A percentile compares a stretch with the other conserved stretches of the same genome.
phyloP scores from a whole-genome alignment of 495 filamentous ascomycete genomes.

The Filosporella fistucella region DNA sequence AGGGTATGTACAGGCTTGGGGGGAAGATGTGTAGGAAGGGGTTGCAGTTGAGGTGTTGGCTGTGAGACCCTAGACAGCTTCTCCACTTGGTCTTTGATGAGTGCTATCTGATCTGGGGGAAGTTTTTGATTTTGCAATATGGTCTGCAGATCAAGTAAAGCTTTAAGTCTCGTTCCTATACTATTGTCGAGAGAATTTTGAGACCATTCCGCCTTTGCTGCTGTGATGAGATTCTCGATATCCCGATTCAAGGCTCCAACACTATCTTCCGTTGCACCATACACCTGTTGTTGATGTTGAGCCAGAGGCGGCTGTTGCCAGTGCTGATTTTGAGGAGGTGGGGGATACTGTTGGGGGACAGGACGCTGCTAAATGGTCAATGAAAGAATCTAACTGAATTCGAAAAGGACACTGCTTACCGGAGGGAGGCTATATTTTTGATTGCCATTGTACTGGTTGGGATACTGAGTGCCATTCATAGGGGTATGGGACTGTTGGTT shows the following conservation, averaged over 20 bases:
- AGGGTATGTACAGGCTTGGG: conserved; percentile 16
- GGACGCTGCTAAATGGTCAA: conserved; percentile 12
- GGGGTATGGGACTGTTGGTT: conserved; percentile 18
- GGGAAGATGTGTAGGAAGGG: conserved; percentile 21
- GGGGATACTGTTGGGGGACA: conserved; percentile 15
- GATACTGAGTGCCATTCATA: conserved; percentile 6
- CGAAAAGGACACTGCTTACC: conserved; percentile 7
- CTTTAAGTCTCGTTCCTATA: conserved; percentile 73
- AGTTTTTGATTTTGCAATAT: conserved; percentile 76
- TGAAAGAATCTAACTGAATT: background rate
- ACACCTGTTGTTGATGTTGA: conserved; percentile 2
- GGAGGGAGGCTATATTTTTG: conserved; percentile 16
- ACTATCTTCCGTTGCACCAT: conserved; percentile 37
- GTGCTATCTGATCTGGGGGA: conserved; percentile 71
- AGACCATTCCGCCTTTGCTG: conserved; percentile 66
- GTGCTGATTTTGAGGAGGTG: conserved; percentile 3
- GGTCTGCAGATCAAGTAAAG: conserved; percentile 78
- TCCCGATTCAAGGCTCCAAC: conserved; percentile 76
- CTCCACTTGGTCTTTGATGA: conserved; percentile 75
- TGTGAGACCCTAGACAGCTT: conserved; percentile 45
- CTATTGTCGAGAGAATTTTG: conserved; percentile 66
- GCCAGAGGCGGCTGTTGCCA: conserved; percentile 19
- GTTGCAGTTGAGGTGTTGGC: conserved; percentile 10
- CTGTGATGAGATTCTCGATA: conserved; percentile 68
- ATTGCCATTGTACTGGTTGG: conserved; percentile 1